Conservation (phyloP, 2,329 filamentous ascomycete species). For the Monilinia fructigena region DNA sequence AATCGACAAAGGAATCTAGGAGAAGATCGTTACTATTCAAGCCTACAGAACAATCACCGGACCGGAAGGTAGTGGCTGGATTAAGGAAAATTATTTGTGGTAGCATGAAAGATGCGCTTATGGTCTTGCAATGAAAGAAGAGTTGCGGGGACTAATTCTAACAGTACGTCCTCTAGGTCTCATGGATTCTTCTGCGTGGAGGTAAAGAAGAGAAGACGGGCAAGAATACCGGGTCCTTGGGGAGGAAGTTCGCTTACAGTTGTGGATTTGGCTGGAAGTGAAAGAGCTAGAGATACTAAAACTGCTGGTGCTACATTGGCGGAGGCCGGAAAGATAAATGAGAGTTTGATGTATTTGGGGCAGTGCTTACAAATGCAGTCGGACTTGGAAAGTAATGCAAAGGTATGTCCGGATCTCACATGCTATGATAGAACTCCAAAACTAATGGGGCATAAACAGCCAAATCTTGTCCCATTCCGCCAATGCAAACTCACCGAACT, state of each 20-base stretch:
- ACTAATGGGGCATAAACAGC: slow-evolving; percentile 45
- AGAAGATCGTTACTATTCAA: slow-evolving; percentile 90
- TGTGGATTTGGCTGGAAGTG: slow-evolving; percentile 89
- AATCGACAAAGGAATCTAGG: slow-evolving; percentile 65
- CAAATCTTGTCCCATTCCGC: slow-evolving; percentile 72
- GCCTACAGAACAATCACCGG: slow-evolving; percentile 79
- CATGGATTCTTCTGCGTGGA: slow-evolving; percentile 97
- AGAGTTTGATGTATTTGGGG: slow-evolving; percentile 95
- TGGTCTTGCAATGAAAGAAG: slow-evolving; percentile 81
- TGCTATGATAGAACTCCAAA: not conserved
- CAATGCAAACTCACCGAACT: slow-evolving; percentile 85
- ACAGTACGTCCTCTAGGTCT: slow-evolving; percentile 86
- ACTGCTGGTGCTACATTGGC: slow-evolving; percentile 89
- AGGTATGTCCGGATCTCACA: slow-evolving; percentile 52
- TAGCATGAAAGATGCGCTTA: slow-evolving; percentile 76
- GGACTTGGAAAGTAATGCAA: slow-evolving; percentile 69
- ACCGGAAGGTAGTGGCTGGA: slow-evolving; percentile 92
- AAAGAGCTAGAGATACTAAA: slow-evolving; percentile 89
- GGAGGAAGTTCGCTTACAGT: slow-evolving; percentile 77
- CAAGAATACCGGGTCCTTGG: slow-evolving; percentile 61
- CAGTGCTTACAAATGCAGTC: slow-evolving; percentile 96
- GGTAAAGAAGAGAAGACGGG: slow-evolving; percentile 72
- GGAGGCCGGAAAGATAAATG: slow-evolving; percentile 97
- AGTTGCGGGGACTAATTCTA: slow-evolving; percentile 88
- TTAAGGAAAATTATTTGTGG: slow-evolving; percentile 86